Conservation (phyloP, 768 basidiomycete genomes). For the Russula abietina region DNA sequence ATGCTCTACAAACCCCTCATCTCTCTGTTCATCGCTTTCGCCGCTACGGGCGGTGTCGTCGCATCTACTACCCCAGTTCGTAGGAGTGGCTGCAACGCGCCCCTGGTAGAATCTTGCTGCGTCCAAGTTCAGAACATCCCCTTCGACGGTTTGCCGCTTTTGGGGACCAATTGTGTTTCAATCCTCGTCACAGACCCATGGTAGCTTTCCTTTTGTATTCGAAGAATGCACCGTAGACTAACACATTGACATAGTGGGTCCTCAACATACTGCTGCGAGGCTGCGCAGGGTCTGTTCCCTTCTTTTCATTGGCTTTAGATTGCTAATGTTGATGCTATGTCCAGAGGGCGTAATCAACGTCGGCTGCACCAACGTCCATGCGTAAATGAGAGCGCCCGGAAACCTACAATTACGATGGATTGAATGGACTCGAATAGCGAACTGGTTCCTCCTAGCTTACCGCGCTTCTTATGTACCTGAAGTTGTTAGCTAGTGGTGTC, state of each 20-base stretch:
- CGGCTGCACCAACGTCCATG: background rate
- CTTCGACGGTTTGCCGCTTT: too few species aligned
- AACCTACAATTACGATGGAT: background rate
- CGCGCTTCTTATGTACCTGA: background rate
- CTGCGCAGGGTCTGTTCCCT: background rate
- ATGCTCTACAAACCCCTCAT: slow-evolving; percentile 11
- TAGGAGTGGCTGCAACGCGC: too few species aligned
- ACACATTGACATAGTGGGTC: background rate
- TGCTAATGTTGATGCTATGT: background rate
- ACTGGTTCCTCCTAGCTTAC: background rate
- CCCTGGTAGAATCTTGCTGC: too few species aligned
- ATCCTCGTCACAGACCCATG: background rate
- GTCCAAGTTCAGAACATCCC: too few species aligned
- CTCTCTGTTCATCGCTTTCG: slow-evolving; percentile 1
- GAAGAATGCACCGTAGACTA: background rate
- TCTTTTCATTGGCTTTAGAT: background rate
- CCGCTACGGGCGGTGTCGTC: background rate
- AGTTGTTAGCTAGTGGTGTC: background rate
- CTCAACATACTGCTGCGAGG: slow-evolving; percentile 6
- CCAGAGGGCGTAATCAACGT: background rate
- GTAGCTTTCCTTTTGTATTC: background rate
- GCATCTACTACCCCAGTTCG: slow-evolving; percentile 4
- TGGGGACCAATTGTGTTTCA: too few species aligned
- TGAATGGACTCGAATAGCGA: background rate
- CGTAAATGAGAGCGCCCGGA: background rate